These are phyloP conservation scores for Flaveria robusta DNA, from an alignment of 129 eudicot species.

Conservation along the genomic window DNA sequence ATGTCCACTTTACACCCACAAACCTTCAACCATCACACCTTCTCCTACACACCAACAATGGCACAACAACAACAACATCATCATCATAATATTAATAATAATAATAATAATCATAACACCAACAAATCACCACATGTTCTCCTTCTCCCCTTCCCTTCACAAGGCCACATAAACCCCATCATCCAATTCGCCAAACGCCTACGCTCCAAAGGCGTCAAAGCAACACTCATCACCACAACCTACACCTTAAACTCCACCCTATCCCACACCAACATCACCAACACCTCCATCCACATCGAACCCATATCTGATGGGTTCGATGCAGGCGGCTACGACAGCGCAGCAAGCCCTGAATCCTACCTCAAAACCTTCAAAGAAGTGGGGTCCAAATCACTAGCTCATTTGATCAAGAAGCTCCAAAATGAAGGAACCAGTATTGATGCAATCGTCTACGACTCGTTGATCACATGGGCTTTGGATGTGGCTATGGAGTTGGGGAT, in stretches of 20 bases:
- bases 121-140: slow-evolving; percentile 29
- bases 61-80: too few relatives aligned
- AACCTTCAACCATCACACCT: too few relatives aligned
- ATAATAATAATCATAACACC: too few relatives aligned
- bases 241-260: slow-evolving; percentile 6
- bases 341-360: background rate
- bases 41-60: too few relatives aligned
- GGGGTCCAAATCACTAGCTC: slow-evolving; percentile 15
- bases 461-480: slow-evolving; percentile 42
- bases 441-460: slow-evolving; percentile 47
- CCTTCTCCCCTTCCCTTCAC: slow-evolving; percentile 43
- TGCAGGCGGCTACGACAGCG: background rate
- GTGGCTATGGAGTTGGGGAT: slow-evolving; percentile 33
- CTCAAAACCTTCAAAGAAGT: slow-evolving; percentile 6
- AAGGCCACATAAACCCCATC: slow-evolving; percentile 53
- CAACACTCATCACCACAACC: slow-evolving; percentile 37
- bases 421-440: background rate
- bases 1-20: too few relatives aligned
- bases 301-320: slow-evolving; percentile 36
- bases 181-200: slow-evolving; percentile 48
- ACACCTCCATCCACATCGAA: slow-evolving; percentile 22
- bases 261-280: background rate
- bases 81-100: too few relatives aligned
- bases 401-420: slow-evolving; percentile 23
- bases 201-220: slow-evolving; percentile 33